Evolutionary conservation across 139 green algal genomes (phyloP), one percentile per base, ranked within the genome.

Genomic region (Chlorella sp.): DNA sequence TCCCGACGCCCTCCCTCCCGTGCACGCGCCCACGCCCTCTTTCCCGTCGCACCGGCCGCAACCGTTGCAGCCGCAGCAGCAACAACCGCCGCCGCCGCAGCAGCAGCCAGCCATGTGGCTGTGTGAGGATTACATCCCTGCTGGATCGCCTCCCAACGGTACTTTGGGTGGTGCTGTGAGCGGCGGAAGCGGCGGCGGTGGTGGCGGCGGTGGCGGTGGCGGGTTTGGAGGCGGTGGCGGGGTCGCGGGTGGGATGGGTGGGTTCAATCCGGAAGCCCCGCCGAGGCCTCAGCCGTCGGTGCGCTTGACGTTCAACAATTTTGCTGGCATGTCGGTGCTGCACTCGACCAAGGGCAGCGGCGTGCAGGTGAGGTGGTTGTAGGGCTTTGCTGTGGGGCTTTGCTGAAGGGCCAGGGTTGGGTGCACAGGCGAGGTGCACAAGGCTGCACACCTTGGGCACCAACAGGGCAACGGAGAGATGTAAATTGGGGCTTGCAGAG

Each of bases 271-370:
- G n/a, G 60, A 30, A 6, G 60, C 26, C 17, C 22, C 17, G 27
- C 29, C 33, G 29, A 26, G 31, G 62, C 26, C 29, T 69, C 31
- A 5, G 33, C 29, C 29, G 4, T 26, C 23, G 4, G n/a, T 69
- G 62, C 33, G 27, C 32, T 55, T 70, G 31, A 70, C 63, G 5
- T 51, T 70, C 33, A 70, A 35, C 24, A 70, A 70, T 32, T 69
- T 31, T 27, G 14, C 29, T 55, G 63, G 63, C 4, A 20, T 70
- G 33, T 70, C 24, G 32, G 63, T 35, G 63, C 63, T 70, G 32
- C 63, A 70, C 63, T 55, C 63, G 22, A 51, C 63, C 4, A 31
- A 32, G 10, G 33, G 33, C 33, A 51, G 33, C 31, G 63, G 63
- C 26, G 62, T 27, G 63, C 14, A 27, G 63, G n/a, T n/a, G n/a